Conservation (phyloP, 108 stramenopile genomes). For the Ochromonas danica region DNA sequence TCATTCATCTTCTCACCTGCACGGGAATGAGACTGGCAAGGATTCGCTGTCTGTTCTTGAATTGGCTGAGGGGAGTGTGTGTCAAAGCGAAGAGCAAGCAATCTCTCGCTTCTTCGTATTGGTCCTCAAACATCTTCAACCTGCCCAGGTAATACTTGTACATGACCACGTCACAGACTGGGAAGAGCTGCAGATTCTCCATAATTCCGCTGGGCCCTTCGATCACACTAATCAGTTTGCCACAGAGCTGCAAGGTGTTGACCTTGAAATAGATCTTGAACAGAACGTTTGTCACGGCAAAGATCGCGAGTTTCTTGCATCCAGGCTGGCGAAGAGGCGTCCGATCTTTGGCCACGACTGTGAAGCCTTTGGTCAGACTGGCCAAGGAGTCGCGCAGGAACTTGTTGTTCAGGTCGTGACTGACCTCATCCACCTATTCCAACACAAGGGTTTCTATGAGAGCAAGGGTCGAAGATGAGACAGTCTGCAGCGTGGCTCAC, state of each 20-base stretch:
- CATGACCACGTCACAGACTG: slow-evolving; percentile 76
- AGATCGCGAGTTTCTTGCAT: not conserved
- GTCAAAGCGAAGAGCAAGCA: slow-evolving; percentile 77
- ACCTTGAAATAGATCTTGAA: slow-evolving; percentile 89
- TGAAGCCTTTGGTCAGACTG: not conserved
- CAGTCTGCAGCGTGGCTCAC: not conserved
- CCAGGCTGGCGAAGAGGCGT: not conserved
- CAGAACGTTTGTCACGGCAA: slow-evolving; percentile 35
- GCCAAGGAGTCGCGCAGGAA: slow-evolving; percentile 6
- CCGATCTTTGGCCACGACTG: not conserved
- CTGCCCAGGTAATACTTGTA: slow-evolving; percentile 81
- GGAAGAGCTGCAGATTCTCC: slow-evolving; percentile 42
- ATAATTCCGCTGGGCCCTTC: slow-evolving; percentile 34
- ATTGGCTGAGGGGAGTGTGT: slow-evolving; percentile 69
- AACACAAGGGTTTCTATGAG: not conserved
- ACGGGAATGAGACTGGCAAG: slow-evolving; percentile 84
- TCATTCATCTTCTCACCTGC: slow-evolving; percentile 65
- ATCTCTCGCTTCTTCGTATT: slow-evolving; percentile 76
- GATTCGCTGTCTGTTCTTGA: slow-evolving; percentile 75
- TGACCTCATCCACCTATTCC: not conserved
- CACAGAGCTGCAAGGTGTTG: slow-evolving; percentile 84
- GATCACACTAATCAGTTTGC: slow-evolving; percentile 71
- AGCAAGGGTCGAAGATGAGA: not conserved
- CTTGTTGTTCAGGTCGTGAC: not conserved
- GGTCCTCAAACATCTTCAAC: slow-evolving; percentile 89